phyloP scores from a whole-genome alignment of 1,139 yeast species.

The Nematodospora anomalae region DNA sequence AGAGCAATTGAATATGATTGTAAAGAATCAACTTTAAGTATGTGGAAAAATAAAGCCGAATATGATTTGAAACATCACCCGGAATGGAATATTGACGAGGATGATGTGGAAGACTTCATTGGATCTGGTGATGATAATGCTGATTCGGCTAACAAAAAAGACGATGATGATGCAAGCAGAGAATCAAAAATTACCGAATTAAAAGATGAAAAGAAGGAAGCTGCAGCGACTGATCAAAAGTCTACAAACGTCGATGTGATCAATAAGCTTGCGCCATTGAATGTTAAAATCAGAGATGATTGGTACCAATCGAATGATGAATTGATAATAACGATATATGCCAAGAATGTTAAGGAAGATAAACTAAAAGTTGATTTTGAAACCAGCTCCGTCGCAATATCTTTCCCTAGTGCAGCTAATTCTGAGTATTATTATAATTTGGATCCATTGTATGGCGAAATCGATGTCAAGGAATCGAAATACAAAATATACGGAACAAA shows the following conservation, averaged over 20 bases:
- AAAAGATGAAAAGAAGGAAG: conserved; percentile 2
- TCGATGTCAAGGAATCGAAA: conserved; percentile 47
- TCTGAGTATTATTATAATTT: conserved; percentile 51
- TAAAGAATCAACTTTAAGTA: conserved; percentile 45
- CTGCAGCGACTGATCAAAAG: background rate
- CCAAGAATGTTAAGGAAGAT: conserved; percentile 59
- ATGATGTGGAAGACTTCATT: conserved; percentile 11
- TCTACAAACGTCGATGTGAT: conserved; percentile 36
- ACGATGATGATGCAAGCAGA: conserved; percentile 7
- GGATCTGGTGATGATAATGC: conserved; percentile 1
- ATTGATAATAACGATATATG: conserved; percentile 70
- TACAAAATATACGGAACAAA: conserved; percentile 68
- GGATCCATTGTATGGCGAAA: conserved; percentile 51
- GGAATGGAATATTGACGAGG: conserved; percentile 17
- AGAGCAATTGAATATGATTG: conserved; percentile 50
- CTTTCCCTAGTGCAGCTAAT: conserved; percentile 47
- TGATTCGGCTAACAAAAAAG: conserved; percentile 6
- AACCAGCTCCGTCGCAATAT: conserved; percentile 32
- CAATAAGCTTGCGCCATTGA: conserved; percentile 42
- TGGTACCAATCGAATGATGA: conserved; percentile 70
- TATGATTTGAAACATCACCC: conserved; percentile 31
- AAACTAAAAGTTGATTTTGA: conserved; percentile 38
- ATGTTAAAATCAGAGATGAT: conserved; percentile 59
- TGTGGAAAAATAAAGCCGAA: conserved; percentile 54
- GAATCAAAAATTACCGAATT: conserved; percentile 8